Percentiles rank a stretch among this genome's conserved stretches.
phyloP scores from a whole-genome alignment of 2,329 filamentous ascomycete species.

The Penicillium sp. region DNA sequence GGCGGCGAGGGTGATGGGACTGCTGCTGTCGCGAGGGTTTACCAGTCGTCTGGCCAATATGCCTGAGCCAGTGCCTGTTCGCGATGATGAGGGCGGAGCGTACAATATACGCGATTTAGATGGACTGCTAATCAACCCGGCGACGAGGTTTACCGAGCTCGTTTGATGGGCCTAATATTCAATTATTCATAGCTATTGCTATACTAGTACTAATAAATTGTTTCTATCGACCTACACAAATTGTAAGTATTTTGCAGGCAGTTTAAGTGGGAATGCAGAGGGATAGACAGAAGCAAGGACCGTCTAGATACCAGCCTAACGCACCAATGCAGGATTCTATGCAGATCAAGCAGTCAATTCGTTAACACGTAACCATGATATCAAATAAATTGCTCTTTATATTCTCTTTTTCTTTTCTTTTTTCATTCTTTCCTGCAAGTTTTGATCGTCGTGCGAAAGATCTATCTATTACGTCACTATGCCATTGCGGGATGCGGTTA shows the following conservation, averaged over 20 bases:
- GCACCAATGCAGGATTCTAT: background rate
- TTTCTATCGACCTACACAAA: too few species aligned
- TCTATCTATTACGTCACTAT: background rate
- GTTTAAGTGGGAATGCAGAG: too few species aligned
- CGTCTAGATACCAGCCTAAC: background rate
- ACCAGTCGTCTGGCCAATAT: conserved; percentile 38
- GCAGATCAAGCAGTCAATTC: background rate
- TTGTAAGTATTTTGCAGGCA: too few species aligned
- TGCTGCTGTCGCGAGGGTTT: conserved; percentile 35
- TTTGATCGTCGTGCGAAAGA: background rate
- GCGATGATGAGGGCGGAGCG: conserved; percentile 33
- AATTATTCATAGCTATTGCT: too few species aligned
- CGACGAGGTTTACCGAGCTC: conserved; percentile 21
- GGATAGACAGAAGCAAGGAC: background rate
- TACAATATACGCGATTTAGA: conserved; percentile 40
- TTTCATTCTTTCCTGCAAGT: background rate
- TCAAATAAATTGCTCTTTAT: background rate
- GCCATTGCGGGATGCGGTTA: background rate
- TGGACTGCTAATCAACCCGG: conserved; percentile 33
- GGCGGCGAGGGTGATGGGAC: conserved; percentile 30
- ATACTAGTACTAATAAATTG: too few species aligned
- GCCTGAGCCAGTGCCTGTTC: conserved; percentile 32
- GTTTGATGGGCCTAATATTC: background rate
- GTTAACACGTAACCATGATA: background rate
- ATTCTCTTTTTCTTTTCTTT: background rate